phyloP scores from a whole-genome alignment of 2,329 filamentous ascomycete genomes.

The Phialocephala subalpina region DNA sequence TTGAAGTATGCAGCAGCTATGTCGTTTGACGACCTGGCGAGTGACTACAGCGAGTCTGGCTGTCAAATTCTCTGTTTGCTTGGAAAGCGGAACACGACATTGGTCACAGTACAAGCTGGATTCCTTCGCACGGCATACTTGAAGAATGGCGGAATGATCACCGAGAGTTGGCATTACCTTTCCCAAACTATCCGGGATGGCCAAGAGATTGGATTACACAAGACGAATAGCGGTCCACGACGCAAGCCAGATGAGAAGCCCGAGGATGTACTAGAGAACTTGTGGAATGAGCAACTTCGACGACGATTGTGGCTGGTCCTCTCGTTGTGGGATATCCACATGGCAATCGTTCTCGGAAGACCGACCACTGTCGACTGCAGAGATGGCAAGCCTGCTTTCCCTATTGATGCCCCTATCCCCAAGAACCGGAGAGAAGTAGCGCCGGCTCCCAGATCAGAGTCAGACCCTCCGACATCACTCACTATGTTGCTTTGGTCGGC shows the following conservation, averaged over 20 bases:
- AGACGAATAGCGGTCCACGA: constrained; percentile 58
- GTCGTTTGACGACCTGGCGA: constrained; percentile 66
- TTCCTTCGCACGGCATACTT: constrained; percentile 64
- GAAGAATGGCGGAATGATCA: constrained; percentile 66
- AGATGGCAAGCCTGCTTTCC: constrained; percentile 55
- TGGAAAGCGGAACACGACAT: constrained; percentile 63
- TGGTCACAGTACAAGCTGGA: constrained; percentile 64
- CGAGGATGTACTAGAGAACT: constrained; percentile 60
- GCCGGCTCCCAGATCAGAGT: constrained; percentile 52
- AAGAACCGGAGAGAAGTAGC: constrained; percentile 56
- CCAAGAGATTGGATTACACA: constrained; percentile 67
- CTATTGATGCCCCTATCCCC: constrained; percentile 61
- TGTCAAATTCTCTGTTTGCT: constrained; percentile 60
- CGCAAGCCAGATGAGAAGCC: constrained; percentile 48
- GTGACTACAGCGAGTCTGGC: constrained; percentile 67
- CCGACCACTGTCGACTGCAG: constrained; percentile 59
- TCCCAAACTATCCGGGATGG: constrained; percentile 66
- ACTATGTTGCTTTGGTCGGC: constrained; percentile 61
- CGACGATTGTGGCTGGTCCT: constrained; percentile 65
- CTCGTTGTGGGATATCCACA: constrained; percentile 50
- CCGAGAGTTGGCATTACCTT: constrained; percentile 57
- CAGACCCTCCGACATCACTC: constrained; percentile 63
- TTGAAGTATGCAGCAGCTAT: constrained; percentile 67
- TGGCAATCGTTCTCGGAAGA: constrained; percentile 46
- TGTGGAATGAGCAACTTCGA: constrained; percentile 65